phyloP scores from a whole-genome alignment of 2,329 filamentous ascomycete genomes.

The Pezicula neosporulosa region DNA sequence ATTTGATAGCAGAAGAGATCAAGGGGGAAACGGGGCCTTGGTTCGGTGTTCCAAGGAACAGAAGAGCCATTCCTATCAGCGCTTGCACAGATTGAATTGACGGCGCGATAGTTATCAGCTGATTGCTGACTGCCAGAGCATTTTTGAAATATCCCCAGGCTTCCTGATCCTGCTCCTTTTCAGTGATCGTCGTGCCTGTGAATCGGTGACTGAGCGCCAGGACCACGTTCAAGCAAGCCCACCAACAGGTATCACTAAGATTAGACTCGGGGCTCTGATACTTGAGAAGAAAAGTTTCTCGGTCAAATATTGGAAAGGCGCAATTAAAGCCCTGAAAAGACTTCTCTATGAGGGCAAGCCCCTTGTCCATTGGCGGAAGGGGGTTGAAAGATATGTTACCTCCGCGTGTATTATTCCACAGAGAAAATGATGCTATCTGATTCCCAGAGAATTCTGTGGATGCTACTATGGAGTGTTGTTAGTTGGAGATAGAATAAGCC shows the following conservation, averaged over 20 bases:
- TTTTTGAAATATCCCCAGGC: conserved; percentile 12
- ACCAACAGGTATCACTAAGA: conserved; percentile 14
- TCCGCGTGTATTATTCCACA: background rate
- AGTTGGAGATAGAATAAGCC: background rate
- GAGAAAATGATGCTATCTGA: background rate
- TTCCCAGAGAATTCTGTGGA: background rate
- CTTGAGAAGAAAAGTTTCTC: conserved; percentile 10
- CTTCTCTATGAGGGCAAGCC: conserved; percentile 8
- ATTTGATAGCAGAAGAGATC: conserved; percentile 9
- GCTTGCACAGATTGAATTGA: conserved; percentile 8
- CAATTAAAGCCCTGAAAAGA: conserved; percentile 10
- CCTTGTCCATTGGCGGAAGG: conserved; percentile 9
- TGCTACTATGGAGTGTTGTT: background rate
- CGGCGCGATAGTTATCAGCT: background rate
- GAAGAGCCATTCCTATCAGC: conserved; percentile 13
- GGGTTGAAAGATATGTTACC: background rate
- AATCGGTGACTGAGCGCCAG: conserved; percentile 14
- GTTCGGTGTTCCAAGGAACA: conserved; percentile 13
- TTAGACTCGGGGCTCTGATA: conserved; percentile 7
- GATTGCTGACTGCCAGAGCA: conserved; percentile 10
- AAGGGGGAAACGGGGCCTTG: conserved; percentile 7
- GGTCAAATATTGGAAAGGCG: conserved; percentile 13
- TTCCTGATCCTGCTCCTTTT: conserved; percentile 7
- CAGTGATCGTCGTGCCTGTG: conserved; percentile 4
- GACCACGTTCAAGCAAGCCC: conserved; percentile 19